phyloP scores from a whole-genome alignment of 2,329 filamentous ascomycete species.

The Acarospora socialis region DNA sequence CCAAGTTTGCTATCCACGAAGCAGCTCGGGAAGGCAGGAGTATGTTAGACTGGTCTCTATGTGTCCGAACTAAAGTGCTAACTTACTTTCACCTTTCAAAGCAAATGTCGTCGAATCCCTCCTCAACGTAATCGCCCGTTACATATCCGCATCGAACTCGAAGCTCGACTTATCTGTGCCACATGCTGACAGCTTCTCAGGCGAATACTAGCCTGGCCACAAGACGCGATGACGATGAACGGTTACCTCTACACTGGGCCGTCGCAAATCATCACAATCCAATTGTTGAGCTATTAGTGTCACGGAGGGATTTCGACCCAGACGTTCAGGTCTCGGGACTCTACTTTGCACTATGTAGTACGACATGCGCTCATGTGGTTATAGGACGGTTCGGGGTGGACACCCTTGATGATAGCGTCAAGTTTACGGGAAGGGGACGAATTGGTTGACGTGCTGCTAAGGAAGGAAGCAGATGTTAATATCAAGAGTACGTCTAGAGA shows the following conservation, averaged over 20 bases:
- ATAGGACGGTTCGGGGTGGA: constrained; percentile 36
- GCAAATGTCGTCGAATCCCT: constrained; percentile 60
- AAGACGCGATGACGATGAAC: constrained; percentile 69
- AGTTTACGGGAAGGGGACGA: constrained; percentile 32
- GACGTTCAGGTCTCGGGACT: constrained; percentile 71
- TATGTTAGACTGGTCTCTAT: constrained; percentile 30
- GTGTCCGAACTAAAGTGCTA: constrained; percentile 6
- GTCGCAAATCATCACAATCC: constrained; percentile 65
- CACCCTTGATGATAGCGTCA: constrained; percentile 35
- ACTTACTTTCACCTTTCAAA: constrained; percentile 26
- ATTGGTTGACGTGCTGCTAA: constrained; percentile 30
- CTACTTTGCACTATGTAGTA: constrained; percentile 1
- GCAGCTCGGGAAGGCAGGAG: constrained; percentile 74
- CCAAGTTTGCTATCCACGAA: constrained; percentile 73
- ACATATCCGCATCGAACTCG: background rate
- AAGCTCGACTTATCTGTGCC: constrained; percentile 5
- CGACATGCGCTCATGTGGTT: background rate
- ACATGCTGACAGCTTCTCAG: constrained; percentile 27
- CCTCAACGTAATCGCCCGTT: constrained; percentile 39
- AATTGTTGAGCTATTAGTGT: constrained; percentile 58
- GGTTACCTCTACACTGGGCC: constrained; percentile 89
- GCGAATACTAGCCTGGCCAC: constrained; percentile 65
- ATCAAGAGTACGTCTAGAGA: constrained; percentile 27
- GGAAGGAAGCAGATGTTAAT: constrained; percentile 33
- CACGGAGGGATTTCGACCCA: constrained; percentile 62